Base-by-base conservation (phyloP, 129 eudicot species). In the Centrapalus pauciflorus region DNA sequence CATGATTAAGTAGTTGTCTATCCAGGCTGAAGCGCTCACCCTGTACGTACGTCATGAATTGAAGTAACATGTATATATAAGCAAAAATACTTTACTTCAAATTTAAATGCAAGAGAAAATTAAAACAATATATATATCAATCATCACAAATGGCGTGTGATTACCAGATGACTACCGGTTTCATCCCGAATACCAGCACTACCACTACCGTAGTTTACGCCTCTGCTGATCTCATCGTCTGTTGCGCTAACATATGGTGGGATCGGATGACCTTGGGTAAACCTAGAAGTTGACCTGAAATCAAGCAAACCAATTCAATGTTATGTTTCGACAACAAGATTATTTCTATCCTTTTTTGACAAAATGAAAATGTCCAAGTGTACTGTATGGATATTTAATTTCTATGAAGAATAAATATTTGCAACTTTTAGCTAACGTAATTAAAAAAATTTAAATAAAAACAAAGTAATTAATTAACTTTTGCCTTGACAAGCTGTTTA, bases 131-230 rank as follows among this genome's bases (percentile, higher is more conserved):
- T 1, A 7, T 5, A 5, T 23, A n/a, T 19, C 29, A 21, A 13
- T 50, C 6, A 33, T 23, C 7, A 3, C 19, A 5, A 70, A 10
- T 16, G 43, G 45, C n/a, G 49, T 3, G 11, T 29, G n/a, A 37
- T 74, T 79, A 73, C 80, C 64, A 70, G 43, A 68, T 61, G 77
- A 46, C 64, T 61, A 56, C 83, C 83, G 0, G 73, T 25, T 61
- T 75, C 79, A 50, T 75, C 68, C 7, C 41, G 68, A 75, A 75
- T 75, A 55, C 79, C 79, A 56, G 79, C 79, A 65, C 76, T 72
- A 5, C 83, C 83, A 23, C 80, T 73, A 37, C 76, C 83, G 3
- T 79, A 79, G 46, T 79, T 79, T 21, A 79, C 73, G 9, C 83
- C 83, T 23, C 4, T 33, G 33, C 41, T 21, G 13, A 69, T 55